Base-by-base conservation (phyloP, 495 filamentous ascomycete genomes). In the Lindgomyces ingoldianus region DNA sequence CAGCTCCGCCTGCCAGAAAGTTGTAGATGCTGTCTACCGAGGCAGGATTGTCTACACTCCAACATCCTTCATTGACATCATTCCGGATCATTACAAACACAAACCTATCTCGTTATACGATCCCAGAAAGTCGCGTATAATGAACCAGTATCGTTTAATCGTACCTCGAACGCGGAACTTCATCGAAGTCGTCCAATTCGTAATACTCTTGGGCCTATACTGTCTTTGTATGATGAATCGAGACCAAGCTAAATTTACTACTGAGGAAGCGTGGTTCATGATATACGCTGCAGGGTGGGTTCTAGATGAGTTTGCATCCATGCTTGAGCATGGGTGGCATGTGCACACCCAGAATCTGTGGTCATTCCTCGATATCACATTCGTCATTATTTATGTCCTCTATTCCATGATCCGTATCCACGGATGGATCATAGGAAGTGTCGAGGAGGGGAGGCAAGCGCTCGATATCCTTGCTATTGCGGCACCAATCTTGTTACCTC, bases 281-380 rank as follows among this genome's bases (percentile, higher is more conserved):
- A 70, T 89, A 1, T 90, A 89, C 61, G 83, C 84, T 18, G 74
- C 82, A 21, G 88, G 88, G n/a, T 90, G 88, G 88, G 81, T 84
- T 9, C 72, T 90, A 30, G 88, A 91, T 64, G 86, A 89, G 67
- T 84, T 87, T 71, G 88, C 87, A 11, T 86, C 86, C 11, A 84
- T 91, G 2, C 65, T 89, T 16, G 87, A 87, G 63, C 88, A 90
- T 65, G 88, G 85, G 22, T 89, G 87, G 87, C 79, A 83, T 48
- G 88, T 90, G 6, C 89, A 90, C 69, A 89, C 87, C 4, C 86
- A 91, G 68, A 89, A 90, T 65, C 79, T 91, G 19, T 91, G 88
- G 88, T 88, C 88, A 0, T 91, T 91, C 72, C 80, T 91, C 14
- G 88, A 91, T 65, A 81, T 88, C 29, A 84, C 82, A 19, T 91